Evolutionary conservation across 441 rosid genomes (phyloP).

Genomic region (Pelargonium fulgidum): DNA sequence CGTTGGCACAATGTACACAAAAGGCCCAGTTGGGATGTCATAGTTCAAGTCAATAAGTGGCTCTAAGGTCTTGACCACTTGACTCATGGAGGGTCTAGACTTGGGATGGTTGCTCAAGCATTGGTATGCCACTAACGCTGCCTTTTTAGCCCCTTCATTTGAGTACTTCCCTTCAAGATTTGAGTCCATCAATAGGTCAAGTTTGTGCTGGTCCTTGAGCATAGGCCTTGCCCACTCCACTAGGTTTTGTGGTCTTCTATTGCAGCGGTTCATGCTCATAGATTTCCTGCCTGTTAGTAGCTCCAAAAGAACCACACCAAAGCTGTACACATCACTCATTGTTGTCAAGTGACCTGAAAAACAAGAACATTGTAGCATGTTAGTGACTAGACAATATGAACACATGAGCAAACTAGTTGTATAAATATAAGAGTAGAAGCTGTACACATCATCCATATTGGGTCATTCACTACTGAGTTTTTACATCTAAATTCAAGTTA

Average conservation of each 20-base stretch:
- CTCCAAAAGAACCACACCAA: conserved; percentile 52
- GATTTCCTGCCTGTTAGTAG: conserved; percentile 50
- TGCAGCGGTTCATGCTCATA: conserved; percentile 45
- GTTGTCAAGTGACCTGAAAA: conserved; percentile 52
- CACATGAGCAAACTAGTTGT: too few species aligned
- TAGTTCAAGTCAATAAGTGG: conserved; percentile 38
- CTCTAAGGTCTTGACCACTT: conserved; percentile 41
- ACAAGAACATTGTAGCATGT: background rate
- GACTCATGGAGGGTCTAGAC: conserved; percentile 48
- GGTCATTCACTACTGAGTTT: too few species aligned
- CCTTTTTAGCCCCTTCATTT: conserved; percentile 47
- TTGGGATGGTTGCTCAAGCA: conserved; percentile 61
- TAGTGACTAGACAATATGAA: background rate
- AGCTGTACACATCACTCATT: conserved; percentile 47
- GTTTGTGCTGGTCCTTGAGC: conserved; percentile 48
- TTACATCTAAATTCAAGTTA: too few species aligned
- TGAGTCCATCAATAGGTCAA: conserved; percentile 48
- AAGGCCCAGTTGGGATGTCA: conserved; percentile 43
- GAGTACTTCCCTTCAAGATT: conserved; percentile 69
- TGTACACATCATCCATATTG: too few species aligned
- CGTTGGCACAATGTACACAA: conserved; percentile 44
- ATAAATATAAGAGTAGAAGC: too few species aligned
- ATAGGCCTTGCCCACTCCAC: conserved; percentile 59
- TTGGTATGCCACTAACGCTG: conserved; percentile 52
- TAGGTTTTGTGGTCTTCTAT: conserved; percentile 41